Percentiles rank a stretch among this genome's conserved stretches.
Evolutionary conservation across 768 basidiomycete genomes (phyloP).

Genomic region (Tremella fuciformis): DNA sequence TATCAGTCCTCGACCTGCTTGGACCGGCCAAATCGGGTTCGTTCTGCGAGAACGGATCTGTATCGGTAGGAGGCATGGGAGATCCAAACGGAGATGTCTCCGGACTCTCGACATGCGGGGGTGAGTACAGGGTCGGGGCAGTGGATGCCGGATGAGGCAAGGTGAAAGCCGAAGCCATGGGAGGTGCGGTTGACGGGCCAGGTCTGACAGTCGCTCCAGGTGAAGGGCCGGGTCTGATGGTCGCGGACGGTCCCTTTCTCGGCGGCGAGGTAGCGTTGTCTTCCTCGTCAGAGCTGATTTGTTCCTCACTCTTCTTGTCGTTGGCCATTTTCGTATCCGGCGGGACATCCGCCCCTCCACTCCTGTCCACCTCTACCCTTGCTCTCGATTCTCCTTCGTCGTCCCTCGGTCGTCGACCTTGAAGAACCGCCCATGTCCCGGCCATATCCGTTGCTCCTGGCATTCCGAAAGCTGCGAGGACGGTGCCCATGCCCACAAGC

Average conservation of each 20-base stretch:
- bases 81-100: conserved; percentile 4
- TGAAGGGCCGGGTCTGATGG: background rate
- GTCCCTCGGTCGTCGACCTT: conserved; percentile 61
- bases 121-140: conserved; percentile 23
- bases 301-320: conserved; percentile 13
- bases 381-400: conserved; percentile 37
- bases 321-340: conserved; percentile 4
- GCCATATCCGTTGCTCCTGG: conserved; percentile 69
- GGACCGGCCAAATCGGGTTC: background rate
- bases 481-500: conserved; percentile 76
- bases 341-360: conserved; percentile 41
- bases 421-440: conserved; percentile 82
- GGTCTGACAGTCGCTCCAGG: background rate
- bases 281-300: conserved; percentile 1
- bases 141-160: conserved; percentile 23
- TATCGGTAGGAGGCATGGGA: conserved; percentile 22
- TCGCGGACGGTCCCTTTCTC: background rate
- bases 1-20: conserved; percentile 7
- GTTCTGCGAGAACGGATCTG: conserved; percentile 39
- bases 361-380: conserved; percentile 58
- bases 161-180: background rate
- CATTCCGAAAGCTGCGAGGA: conserved; percentile 73
- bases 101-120: conserved; percentile 15
- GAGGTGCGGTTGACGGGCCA: conserved; percentile 6
- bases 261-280: background rate